Percentiles rank a stretch among this genome's conserved stretches.
phyloP scores from a whole-genome alignment of 176 grass and related monocot species.

The Bonia amplexicaulis region DNA sequence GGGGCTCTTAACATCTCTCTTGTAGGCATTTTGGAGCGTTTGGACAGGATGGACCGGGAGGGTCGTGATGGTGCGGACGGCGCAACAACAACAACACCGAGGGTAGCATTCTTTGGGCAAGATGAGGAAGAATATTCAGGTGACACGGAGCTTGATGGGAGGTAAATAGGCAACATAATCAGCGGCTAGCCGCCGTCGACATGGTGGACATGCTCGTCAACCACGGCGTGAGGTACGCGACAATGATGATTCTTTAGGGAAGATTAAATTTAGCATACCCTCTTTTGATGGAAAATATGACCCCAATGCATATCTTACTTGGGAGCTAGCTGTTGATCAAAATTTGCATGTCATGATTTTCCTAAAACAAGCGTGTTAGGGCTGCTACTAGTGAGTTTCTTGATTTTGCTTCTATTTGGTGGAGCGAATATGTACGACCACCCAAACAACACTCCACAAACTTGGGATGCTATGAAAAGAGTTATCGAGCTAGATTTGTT shows the following conservation, averaged over 20 bases:
- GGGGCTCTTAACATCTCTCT: background rate
- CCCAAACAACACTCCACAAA: too few relatives aligned
- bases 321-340: too few relatives aligned
- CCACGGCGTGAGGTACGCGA: background rate
- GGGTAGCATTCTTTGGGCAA: background rate
- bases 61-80: too few relatives aligned
- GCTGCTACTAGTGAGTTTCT: too few relatives aligned
- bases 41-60: background rate
- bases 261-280: background rate
- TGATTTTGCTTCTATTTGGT: too few relatives aligned
- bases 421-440: too few relatives aligned
- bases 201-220: background rate
- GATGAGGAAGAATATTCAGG: background rate
- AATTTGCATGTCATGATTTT: background rate
- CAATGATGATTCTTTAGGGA: background rate
- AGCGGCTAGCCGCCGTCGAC: background rate
- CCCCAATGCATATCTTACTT: too few relatives aligned
- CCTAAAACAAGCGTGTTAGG: too few relatives aligned
- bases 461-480: too few relatives aligned
- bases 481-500: too few relatives aligned
- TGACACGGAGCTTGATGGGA: background rate
- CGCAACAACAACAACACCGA: too few relatives aligned
- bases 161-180: background rate
- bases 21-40: background rate
- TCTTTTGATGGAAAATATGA: too few relatives aligned